These are phyloP conservation scores for Pezicula radicicola DNA, from an alignment of 2,329 filamentous ascomycete genomes.

Conservation along the genomic window DNA sequence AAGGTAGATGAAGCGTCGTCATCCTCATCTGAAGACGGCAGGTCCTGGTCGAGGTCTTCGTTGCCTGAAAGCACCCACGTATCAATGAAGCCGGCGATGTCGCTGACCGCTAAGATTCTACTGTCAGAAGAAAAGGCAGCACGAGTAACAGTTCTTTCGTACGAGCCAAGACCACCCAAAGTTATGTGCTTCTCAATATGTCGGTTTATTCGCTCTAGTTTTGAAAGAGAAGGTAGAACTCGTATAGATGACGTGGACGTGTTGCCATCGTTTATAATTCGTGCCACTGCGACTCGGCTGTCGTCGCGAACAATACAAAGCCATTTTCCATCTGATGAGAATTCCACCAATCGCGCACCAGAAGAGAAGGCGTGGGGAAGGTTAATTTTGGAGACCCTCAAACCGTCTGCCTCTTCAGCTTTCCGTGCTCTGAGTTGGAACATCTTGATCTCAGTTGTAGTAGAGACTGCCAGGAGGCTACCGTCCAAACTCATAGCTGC, in stretches of 20 bases:
- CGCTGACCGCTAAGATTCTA: slow-evolving; percentile 72
- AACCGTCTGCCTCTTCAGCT: slow-evolving; percentile 49
- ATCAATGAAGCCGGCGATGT: slow-evolving; percentile 82
- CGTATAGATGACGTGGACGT: slow-evolving; percentile 35
- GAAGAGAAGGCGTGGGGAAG: slow-evolving; percentile 54
- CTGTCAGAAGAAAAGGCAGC: slow-evolving; percentile 78
- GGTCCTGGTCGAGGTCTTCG: slow-evolving; percentile 42
- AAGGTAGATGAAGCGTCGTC: slow-evolving; percentile 26
- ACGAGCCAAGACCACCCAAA: slow-evolving; percentile 68
- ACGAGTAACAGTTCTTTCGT: slow-evolving; percentile 73
- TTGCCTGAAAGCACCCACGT: slow-evolving; percentile 72
- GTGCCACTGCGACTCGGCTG: slow-evolving; percentile 52
- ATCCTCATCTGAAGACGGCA: slow-evolving; percentile 30
- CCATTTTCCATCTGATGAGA: slow-evolving; percentile 71
- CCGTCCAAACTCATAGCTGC: slow-evolving; percentile 70
- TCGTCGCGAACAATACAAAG: slow-evolving; percentile 62
- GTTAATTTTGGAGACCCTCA: slow-evolving; percentile 70
- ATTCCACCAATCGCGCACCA: slow-evolving; percentile 67
- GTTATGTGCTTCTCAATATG: slow-evolving; percentile 51
- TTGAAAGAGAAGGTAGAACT: slow-evolving; percentile 40
- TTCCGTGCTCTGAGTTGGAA: slow-evolving; percentile 63
- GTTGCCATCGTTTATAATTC: slow-evolving; percentile 34
- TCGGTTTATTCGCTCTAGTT: slow-evolving; percentile 50
- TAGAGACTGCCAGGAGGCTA: slow-evolving; percentile 72
- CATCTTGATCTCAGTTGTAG: slow-evolving; percentile 69